Evolutionary conservation across 2,329 filamentous ascomycete species (phyloP).

Genomic region (Clarireedia paspali): DNA sequence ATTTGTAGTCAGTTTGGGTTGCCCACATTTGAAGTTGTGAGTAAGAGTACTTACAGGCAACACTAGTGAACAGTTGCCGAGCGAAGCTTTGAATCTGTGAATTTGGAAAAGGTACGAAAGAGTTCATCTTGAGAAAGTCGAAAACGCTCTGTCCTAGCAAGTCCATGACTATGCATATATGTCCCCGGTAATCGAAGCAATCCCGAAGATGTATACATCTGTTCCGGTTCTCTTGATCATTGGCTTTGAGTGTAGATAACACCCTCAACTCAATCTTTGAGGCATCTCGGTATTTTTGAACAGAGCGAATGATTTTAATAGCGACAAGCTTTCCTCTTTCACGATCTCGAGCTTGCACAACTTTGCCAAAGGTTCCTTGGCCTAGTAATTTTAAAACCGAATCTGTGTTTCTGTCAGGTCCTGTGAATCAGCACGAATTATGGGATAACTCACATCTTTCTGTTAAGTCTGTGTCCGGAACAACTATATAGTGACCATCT

Average conservation of each 20-base stretch:
- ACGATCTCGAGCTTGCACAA: slow-evolving; percentile 84
- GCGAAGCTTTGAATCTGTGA: slow-evolving; percentile 98
- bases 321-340: slow-evolving; percentile 72
- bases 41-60: slow-evolving; percentile 69
- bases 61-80: slow-evolving; percentile 91
- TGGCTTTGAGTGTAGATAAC: slow-evolving; percentile 81
- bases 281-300: slow-evolving; percentile 96
- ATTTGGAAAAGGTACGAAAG: slow-evolving; percentile 94
- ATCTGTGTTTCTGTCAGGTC: slow-evolving; percentile 44
- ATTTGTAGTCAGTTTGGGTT: slow-evolving; percentile 13
- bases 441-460: slow-evolving; percentile 66
- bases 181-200: slow-evolving; percentile 93
- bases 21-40: background rate
- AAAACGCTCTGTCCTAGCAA: slow-evolving; percentile 91
- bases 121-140: slow-evolving; percentile 92
- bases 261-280: slow-evolving; percentile 92
- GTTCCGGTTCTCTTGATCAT: slow-evolving; percentile 87
- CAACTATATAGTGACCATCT: slow-evolving; percentile 93
- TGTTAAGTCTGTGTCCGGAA: slow-evolving; percentile 77
- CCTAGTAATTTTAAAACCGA: slow-evolving; percentile 83
- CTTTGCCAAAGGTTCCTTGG: slow-evolving; percentile 97
- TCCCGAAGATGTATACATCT: slow-evolving; percentile 94
- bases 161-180: slow-evolving; percentile 81
- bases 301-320: slow-evolving; percentile 96
- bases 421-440: background rate